These are phyloP conservation scores for Gilbertella persicaria DNA, from an alignment of 371 early-diverging fungal genomes.

Conservation along the genomic window DNA sequence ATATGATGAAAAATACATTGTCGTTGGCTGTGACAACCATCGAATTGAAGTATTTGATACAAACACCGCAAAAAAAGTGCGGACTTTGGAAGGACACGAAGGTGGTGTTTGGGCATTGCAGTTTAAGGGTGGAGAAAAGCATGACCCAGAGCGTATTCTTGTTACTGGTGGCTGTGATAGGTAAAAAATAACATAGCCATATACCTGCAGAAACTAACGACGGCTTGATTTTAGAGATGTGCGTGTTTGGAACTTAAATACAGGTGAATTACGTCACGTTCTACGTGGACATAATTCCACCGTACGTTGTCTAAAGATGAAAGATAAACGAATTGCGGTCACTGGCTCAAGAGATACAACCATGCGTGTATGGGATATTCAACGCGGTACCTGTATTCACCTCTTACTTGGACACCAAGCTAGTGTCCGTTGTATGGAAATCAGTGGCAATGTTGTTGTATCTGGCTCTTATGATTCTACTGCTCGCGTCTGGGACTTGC, in stretches of 20 bases:
- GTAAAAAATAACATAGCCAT: slow-evolving; percentile 33
- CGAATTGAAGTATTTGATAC: slow-evolving; percentile 85
- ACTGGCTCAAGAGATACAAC: slow-evolving; percentile 92
- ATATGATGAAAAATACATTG: slow-evolving; percentile 84
- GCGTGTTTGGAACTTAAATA: slow-evolving; percentile 87
- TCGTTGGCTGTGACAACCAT: slow-evolving; percentile 84
- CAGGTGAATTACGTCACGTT: slow-evolving; percentile 72
- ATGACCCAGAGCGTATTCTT: slow-evolving; percentile 69
- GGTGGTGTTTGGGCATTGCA: slow-evolving; percentile 97
- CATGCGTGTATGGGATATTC: slow-evolving; percentile 81
- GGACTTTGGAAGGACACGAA: slow-evolving; percentile 83
- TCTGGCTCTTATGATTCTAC: slow-evolving; percentile 91
- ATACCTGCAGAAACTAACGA: too few relatives aligned
- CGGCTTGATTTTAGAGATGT: slow-evolving; percentile 57
- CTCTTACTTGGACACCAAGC: slow-evolving; percentile 77
- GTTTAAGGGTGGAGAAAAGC: slow-evolving; percentile 61
- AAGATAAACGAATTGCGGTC: slow-evolving; percentile 69
- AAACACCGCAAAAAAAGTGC: slow-evolving; percentile 62
- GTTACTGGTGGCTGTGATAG: slow-evolving; percentile 83
- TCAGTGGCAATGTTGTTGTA: slow-evolving; percentile 73
- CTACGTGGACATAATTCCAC: slow-evolving; percentile 92
- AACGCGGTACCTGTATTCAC: slow-evolving; percentile 63
- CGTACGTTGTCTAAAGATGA: slow-evolving; percentile 85
- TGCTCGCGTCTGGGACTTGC: slow-evolving; percentile 85
- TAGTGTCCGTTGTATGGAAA: slow-evolving; percentile 83